Base-by-base conservation (phyloP, 2,329 filamentous ascomycete genomes). In the Emergomyces pasteurianus region DNA sequence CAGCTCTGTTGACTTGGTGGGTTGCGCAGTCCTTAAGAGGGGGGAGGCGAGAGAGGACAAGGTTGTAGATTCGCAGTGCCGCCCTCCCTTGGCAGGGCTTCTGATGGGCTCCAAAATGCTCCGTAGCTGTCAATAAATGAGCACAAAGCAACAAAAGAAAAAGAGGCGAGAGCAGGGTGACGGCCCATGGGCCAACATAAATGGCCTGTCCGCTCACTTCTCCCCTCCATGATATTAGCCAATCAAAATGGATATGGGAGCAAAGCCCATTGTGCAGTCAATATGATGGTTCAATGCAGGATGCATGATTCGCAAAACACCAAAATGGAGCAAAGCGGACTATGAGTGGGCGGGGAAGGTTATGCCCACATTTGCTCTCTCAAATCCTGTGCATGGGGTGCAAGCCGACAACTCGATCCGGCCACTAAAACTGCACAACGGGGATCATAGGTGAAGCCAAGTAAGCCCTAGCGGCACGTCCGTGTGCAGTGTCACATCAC, bases 11-110 rank as follows among this genome's bases (percentile, higher is more conserved):
- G 31, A 3, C 31, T 46, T 57, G 54, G 54, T 43, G 38, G 54
- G 54, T 57, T 43, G 54, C 23, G 40, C 38, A 57, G 54, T 31
- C 40, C 54, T 57, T 57, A 57, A 57, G 38, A 46, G 38, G 54
- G 54, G 54, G 28, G 46, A 57, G 4, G 16, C 2, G 36, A 28
- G 54, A 46, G 54, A 8, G 31, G 38, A 18, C 54, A 46, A 26
- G 54, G 54, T 57, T 57, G 26, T n/a, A 31, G 38, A 31, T 57
- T 57, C 54, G 14, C 54, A 43, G 26, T 10, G n/a, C 54, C 43
- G 23, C 23, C 28, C 54, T 42, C 54, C 54, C 40, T 57, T 46
- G 40, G 54, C 54, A 46, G 54, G 36, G 38, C 10, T 16, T n/a
- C 38, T 31, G 38, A 57, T 40, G 54, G 54, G 54, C 54, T 57